phyloP scores from a whole-genome alignment of 2,329 filamentous ascomycete genomes.

The Colletotrichum trifolii region DNA sequence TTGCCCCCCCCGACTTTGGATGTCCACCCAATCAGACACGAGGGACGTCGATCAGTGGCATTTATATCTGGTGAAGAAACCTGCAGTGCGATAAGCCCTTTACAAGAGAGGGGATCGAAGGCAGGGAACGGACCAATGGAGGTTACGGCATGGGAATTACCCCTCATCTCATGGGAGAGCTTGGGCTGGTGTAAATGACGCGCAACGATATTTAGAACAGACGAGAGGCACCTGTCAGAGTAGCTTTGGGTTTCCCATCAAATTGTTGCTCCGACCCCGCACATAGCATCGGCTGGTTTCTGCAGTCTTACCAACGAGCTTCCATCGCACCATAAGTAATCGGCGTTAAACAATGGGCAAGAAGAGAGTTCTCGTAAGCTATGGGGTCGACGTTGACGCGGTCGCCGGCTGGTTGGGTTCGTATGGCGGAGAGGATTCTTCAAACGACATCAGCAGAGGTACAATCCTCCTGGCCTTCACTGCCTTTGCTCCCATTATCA shows the following conservation, averaged over 20 bases:
- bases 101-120: too few species aligned
- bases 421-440: constrained; percentile 78
- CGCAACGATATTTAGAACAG: too few species aligned
- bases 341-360: constrained; percentile 44
- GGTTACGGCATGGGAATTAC: constrained; percentile 1
- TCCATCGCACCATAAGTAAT: background rate
- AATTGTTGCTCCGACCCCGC: background rate
- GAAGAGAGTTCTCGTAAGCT: constrained; percentile 57
- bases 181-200: too few species aligned
- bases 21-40: too few species aligned
- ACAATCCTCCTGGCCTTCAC: background rate
- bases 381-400: constrained; percentile 81
- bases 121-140: background rate
- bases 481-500: background rate
- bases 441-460: constrained; percentile 78
- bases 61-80: background rate
- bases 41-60: too few species aligned
- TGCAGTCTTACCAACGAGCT: too few species aligned
- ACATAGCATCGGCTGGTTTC: background rate
- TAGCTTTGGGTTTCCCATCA: too few species aligned
- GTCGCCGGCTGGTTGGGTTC: constrained; percentile 81
- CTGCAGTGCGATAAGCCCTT: too few species aligned
- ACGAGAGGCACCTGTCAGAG: too few species aligned
- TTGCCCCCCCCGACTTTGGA: too few species aligned
- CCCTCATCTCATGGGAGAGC: constrained; percentile 6